These are phyloP conservation scores for Paraphysoderma sedebokerense DNA, from an alignment of 371 early-diverging fungal genomes.

Conservation along the genomic window DNA sequence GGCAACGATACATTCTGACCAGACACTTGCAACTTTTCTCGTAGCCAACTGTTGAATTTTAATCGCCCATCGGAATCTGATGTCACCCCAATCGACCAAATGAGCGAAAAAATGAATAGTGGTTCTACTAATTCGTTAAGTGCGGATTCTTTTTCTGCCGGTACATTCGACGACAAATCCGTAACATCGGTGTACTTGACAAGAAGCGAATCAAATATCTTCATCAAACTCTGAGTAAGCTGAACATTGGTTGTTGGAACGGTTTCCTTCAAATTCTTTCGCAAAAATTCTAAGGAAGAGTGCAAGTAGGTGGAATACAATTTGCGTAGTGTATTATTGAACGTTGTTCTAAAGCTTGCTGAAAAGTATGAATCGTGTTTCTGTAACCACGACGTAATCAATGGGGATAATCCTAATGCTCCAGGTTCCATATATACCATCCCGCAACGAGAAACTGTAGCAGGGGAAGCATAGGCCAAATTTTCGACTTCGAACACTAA, in stretches of 20 bases:
- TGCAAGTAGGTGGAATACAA: conserved; percentile 21
- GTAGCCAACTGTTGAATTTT: conserved; percentile 29
- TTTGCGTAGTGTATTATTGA: conserved; percentile 1
- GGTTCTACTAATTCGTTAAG: conserved; percentile 18
- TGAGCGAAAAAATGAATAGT: conserved; percentile 24
- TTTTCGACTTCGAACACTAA: conserved; percentile 42
- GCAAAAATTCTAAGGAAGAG: conserved; percentile 17
- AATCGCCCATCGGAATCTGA: conserved; percentile 20
- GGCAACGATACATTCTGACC: conserved; percentile 10
- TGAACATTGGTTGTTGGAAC: conserved; percentile 28
- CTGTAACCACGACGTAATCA: conserved; percentile 24
- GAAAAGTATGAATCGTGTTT: no score
- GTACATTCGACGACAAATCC: no score
- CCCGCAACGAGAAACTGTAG: conserved; percentile 39
- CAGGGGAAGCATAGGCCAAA: conserved; percentile 37
- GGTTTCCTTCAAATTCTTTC: conserved; percentile 18
- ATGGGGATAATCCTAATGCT: conserved; percentile 28
- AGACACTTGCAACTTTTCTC: conserved; percentile 7
- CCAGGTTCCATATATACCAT: conserved; percentile 45
- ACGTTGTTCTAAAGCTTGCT: no score
- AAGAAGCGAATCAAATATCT: conserved; percentile 18
- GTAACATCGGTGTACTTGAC: no score
- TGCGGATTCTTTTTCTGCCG: conserved; percentile 5
- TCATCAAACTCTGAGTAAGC: conserved; percentile 22
- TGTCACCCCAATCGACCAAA: conserved; percentile 36